Evolutionary conservation across 1,139 yeast species (phyloP).

Genomic region (Geotrichum phurueaensis): DNA sequence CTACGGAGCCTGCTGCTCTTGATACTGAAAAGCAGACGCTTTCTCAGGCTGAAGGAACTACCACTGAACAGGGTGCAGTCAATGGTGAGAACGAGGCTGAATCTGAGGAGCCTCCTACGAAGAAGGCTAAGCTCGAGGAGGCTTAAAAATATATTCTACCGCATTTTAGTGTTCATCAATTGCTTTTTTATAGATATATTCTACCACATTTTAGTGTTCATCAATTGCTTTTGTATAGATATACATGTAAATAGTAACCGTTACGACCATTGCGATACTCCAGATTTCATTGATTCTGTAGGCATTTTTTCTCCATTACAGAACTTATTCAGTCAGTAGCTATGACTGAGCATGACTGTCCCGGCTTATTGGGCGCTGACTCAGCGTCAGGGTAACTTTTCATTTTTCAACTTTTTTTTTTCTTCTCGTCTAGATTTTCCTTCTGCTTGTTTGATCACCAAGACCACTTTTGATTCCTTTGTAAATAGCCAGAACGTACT

Average conservation of each 20-base stretch:
- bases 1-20: background rate
- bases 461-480: background rate
- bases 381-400: constrained; percentile 1
- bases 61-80: background rate
- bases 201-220: background rate
- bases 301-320: background rate
- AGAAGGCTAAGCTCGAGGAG: background rate
- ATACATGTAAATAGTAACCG: background rate
- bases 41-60: background rate
- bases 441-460: constrained; percentile 8
- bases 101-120: background rate
- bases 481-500: background rate
- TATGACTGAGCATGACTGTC: background rate
- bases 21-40: background rate
- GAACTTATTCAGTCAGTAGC: background rate
- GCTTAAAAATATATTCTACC: background rate
- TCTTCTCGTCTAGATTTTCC: constrained; percentile 6
- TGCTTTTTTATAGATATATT: background rate
- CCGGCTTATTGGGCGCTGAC: background rate
- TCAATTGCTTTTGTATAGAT: background rate
- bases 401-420: background rate
- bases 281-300: background rate
- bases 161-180: background rate
- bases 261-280: background rate
- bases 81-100: background rate